phyloP scores from a whole-genome alignment of 805 yeast genomes.

The Pichia cabralensis region DNA sequence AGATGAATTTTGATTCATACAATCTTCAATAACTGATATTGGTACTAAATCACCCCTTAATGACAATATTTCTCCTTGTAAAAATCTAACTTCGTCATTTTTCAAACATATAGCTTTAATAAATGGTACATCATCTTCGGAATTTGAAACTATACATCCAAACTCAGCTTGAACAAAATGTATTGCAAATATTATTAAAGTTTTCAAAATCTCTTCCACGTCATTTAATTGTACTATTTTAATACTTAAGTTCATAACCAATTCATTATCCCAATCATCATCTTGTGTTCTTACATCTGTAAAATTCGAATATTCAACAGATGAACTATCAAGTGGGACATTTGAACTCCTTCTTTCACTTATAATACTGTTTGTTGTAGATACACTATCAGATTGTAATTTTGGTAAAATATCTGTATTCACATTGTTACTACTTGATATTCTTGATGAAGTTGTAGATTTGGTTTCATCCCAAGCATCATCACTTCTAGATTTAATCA shows the following conservation, averaged over 20 bases:
- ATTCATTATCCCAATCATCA: slow-evolving; percentile 10
- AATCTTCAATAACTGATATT: slow-evolving; percentile 28
- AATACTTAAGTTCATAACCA: slow-evolving; percentile 32
- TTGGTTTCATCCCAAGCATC: background rate
- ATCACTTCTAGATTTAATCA: too few relatives aligned
- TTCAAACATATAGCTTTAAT: slow-evolving; percentile 26
- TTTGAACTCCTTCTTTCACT: too few relatives aligned
- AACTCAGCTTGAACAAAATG: slow-evolving; percentile 21
- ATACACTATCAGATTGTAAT: too few relatives aligned
- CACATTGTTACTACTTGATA: background rate
- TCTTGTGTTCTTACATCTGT: slow-evolving; percentile 1
- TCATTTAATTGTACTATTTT: slow-evolving; percentile 38
- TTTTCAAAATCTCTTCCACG: slow-evolving; percentile 27
- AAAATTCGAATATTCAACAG: background rate
- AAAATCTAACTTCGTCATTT: slow-evolving; percentile 15
- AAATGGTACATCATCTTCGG: slow-evolving; percentile 19
- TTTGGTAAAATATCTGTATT: too few relatives aligned
- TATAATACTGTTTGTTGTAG: too few relatives aligned
- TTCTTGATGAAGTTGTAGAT: background rate
- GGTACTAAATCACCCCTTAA: slow-evolving; percentile 36
- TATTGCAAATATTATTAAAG: slow-evolving; percentile 31
- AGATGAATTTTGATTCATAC: slow-evolving; percentile 28
- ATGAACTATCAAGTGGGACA: too few relatives aligned
- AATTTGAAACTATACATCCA: slow-evolving; percentile 24
- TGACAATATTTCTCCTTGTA: slow-evolving; percentile 29